phyloP scores from a whole-genome alignment of 2,329 filamentous ascomycete species.

The Fusarium sp. region DNA sequence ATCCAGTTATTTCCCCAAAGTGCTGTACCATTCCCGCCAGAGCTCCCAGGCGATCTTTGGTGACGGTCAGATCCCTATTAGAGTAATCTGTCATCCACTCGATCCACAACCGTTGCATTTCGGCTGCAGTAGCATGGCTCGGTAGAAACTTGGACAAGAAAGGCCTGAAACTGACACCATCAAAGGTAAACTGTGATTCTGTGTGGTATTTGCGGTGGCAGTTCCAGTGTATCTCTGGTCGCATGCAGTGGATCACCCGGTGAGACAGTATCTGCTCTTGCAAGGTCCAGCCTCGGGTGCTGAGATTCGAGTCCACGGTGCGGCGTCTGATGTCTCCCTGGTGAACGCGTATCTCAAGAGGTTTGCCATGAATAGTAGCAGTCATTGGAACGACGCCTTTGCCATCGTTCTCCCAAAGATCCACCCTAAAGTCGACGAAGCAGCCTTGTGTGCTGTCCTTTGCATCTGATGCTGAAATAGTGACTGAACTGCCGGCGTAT shows the following conservation, averaged over 20 bases:
- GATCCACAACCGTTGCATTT: slow-evolving; percentile 6
- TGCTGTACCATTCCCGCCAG: slow-evolving; percentile 11
- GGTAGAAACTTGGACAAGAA: neutral
- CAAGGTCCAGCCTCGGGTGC: slow-evolving; percentile 12
- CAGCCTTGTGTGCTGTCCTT: slow-evolving; percentile 8
- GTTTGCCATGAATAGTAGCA: too few species aligned
- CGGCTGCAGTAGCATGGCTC: neutral
- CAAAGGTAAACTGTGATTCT: slow-evolving; percentile 1
- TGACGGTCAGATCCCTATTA: slow-evolving; percentile 1
- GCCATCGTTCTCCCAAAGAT: neutral
- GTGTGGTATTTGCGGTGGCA: slow-evolving; percentile 6
- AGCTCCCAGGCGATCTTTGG: slow-evolving; percentile 2
- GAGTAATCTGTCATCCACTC: slow-evolving; percentile 28
- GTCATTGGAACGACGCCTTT: neutral
- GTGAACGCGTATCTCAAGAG: neutral
- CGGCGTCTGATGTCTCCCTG: neutral
- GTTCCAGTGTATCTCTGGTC: slow-evolving; percentile 24
- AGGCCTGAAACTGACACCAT: neutral
- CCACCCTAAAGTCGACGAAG: neutral
- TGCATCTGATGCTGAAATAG: slow-evolving; percentile 22
- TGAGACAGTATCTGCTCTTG: slow-evolving; percentile 19
- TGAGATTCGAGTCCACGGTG: slow-evolving; percentile 1
- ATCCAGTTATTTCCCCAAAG: slow-evolving; percentile 5
- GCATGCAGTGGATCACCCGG: slow-evolving; percentile 21
- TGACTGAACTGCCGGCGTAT: slow-evolving; percentile 11